These are phyloP conservation scores for Leavenworthia alabamica DNA, from an alignment of 345 rosid genomes.

Conservation along the genomic window DNA sequence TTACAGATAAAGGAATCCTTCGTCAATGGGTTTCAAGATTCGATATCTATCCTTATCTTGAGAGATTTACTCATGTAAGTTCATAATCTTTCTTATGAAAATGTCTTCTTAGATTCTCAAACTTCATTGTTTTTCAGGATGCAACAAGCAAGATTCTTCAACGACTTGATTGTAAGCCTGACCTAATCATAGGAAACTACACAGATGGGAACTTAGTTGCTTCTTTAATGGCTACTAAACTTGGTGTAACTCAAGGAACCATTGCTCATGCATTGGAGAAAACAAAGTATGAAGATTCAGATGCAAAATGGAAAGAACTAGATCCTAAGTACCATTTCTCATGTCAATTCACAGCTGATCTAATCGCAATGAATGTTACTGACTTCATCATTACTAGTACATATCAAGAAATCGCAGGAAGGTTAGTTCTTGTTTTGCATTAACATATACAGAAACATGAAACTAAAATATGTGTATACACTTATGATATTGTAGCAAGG, in stretches of 20 bases:
- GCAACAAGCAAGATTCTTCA: conserved; percentile 59
- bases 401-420: conserved; percentile 96
- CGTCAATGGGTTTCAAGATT: conserved; percentile 90
- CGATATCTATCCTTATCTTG: conserved; percentile 84
- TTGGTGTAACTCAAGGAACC: conserved; percentile 77
- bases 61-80: conserved; percentile 61
- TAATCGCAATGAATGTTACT: conserved; percentile 72
- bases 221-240: conserved; percentile 68
- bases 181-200: conserved; percentile 90
- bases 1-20: conserved; percentile 55
- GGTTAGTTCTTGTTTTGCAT: conserved; percentile 32
- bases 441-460: not conserved
- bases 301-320: conserved; percentile 76
- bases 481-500: conserved; percentile 43
- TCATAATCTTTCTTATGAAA: not conserved
- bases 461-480: not conserved
- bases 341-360: conserved; percentile 87
- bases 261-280: conserved; percentile 95
- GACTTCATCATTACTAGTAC: conserved; percentile 90
- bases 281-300: conserved; percentile 87
- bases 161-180: conserved; percentile 62
- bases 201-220: conserved; percentile 93
- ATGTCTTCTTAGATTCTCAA: not conserved
- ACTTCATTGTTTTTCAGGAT: conserved; percentile 35
- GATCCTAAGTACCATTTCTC: conserved; percentile 89